phyloP scores from a whole-genome alignment of 2,329 filamentous ascomycete genomes.

The Tothia fuscella region DNA sequence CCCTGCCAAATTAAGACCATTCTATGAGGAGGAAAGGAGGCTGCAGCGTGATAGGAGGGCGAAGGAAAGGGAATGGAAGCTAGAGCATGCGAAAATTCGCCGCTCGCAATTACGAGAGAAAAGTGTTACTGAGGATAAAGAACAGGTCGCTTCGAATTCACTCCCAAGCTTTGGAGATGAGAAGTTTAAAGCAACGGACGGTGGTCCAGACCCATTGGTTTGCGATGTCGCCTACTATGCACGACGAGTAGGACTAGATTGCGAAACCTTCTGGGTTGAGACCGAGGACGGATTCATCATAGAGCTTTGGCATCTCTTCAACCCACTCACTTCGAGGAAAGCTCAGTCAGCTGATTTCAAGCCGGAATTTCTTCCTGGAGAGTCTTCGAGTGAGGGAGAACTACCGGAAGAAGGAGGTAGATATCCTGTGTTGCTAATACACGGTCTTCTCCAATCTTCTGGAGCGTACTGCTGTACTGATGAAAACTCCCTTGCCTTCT shows the following conservation, averaged over 20 bases:
- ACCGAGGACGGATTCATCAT: conserved; percentile 93
- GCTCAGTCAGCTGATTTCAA: conserved; percentile 51
- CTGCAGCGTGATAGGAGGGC: conserved; percentile 54
- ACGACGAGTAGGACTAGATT: conserved; percentile 71
- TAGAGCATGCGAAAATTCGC: conserved; percentile 24
- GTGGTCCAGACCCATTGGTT: conserved; percentile 64
- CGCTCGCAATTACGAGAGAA: conserved; percentile 32
- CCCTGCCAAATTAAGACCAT: conserved; percentile 50
- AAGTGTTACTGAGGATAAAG: too few relatives aligned
- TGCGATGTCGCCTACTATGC: conserved; percentile 82
- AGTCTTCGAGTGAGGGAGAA: background rate
- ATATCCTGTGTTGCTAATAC: conserved; percentile 78
- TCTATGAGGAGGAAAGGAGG: conserved; percentile 59
- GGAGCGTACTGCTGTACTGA: conserved; percentile 87
- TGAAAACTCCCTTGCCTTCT: conserved; percentile 81
- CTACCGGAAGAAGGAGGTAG: conserved; percentile 36
- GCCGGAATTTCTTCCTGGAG: background rate
- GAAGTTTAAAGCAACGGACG: conserved; percentile 64
- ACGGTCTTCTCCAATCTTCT: conserved; percentile 76
- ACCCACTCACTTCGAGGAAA: conserved; percentile 56
- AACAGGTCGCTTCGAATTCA: conserved; percentile 1
- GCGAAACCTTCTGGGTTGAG: conserved; percentile 72
- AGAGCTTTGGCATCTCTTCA: conserved; percentile 78
- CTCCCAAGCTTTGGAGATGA: conserved; percentile 24
- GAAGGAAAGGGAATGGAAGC: conserved; percentile 22